These are phyloP conservation scores for Russula dissimulans DNA, from an alignment of 768 basidiomycete genomes.

Conservation along the genomic window DNA sequence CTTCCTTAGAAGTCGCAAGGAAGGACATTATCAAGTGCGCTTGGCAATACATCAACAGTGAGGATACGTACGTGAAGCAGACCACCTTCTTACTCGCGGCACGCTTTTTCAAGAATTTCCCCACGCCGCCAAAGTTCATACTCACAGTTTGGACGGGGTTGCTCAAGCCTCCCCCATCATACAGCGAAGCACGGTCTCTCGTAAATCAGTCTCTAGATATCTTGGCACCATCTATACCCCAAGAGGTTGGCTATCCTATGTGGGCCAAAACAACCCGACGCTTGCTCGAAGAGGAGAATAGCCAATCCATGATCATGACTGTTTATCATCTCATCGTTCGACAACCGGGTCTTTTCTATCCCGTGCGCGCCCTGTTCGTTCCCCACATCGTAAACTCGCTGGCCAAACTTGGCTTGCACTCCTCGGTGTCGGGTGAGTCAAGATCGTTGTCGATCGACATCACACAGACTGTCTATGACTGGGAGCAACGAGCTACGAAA, in stretches of 20 bases:
- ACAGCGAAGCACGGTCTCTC: slow-evolving; percentile 65
- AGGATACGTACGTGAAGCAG: slow-evolving; percentile 89
- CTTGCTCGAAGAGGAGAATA: slow-evolving; percentile 82
- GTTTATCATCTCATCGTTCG: slow-evolving; percentile 92
- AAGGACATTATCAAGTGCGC: slow-evolving; percentile 92
- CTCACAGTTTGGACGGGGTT: slow-evolving; percentile 85
- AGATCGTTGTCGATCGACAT: slow-evolving; percentile 85
- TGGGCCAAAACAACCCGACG: slow-evolving; percentile 87
- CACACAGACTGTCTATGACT: slow-evolving; percentile 83
- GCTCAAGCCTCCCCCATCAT: slow-evolving; percentile 54
- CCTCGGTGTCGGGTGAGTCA: slow-evolving; percentile 64
- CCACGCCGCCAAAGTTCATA: slow-evolving; percentile 85
- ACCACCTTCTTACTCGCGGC: slow-evolving; percentile 86
- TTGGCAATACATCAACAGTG: slow-evolving; percentile 78
- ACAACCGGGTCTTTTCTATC: slow-evolving; percentile 86
- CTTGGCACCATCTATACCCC: slow-evolving; percentile 71
- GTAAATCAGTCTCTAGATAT: slow-evolving; percentile 83
- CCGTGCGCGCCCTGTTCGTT: slow-evolving; percentile 85
- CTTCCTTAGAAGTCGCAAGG: slow-evolving; percentile 70
- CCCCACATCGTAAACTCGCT: slow-evolving; percentile 90
- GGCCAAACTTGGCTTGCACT: slow-evolving; percentile 75
- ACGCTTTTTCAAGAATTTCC: slow-evolving; percentile 83
- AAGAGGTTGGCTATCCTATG: slow-evolving; percentile 49
- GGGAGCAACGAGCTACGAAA: slow-evolving; percentile 65
- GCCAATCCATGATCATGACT: slow-evolving; percentile 56